These are phyloP conservation scores for Floccularia luteovirens DNA, from an alignment of 768 basidiomycete genomes.

Conservation along the genomic window DNA sequence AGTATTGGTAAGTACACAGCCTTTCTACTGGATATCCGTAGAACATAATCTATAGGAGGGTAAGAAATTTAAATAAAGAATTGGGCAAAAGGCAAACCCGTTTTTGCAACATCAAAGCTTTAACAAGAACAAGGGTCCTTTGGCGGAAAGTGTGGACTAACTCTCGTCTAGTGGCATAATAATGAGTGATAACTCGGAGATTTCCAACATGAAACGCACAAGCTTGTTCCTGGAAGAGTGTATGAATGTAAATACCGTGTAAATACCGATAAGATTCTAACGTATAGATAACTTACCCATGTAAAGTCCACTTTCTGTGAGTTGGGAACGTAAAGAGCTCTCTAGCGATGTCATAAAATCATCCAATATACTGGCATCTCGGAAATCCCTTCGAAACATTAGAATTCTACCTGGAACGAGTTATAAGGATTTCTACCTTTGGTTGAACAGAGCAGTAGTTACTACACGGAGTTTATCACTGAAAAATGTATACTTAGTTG, in stretches of 20 bases:
- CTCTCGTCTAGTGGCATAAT: slow-evolving; percentile 54
- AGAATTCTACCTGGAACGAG: not conserved
- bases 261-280: not conserved
- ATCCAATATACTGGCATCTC: slow-evolving; percentile 79
- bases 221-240: slow-evolving; percentile 48
- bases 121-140: slow-evolving; percentile 86
- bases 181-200: slow-evolving; percentile 5
- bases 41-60: slow-evolving; percentile 74
- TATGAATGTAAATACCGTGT: not conserved
- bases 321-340: slow-evolving; percentile 61
- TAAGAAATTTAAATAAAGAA: not conserved
- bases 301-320: slow-evolving; percentile 90
- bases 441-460: slow-evolving; percentile 85
- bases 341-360: slow-evolving; percentile 81
- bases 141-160: slow-evolving; percentile 92
- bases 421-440: slow-evolving; percentile 39
- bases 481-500: slow-evolving; percentile 1
- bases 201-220: slow-evolving; percentile 30
- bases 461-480: slow-evolving; percentile 94
- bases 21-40: slow-evolving; percentile 95
- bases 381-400: slow-evolving; percentile 60
- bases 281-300: slow-evolving; percentile 59
- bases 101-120: slow-evolving; percentile 90
- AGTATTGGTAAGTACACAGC: slow-evolving; percentile 96
- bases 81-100: slow-evolving; percentile 41